Evolutionary conservation across 2,329 filamentous ascomycete genomes (phyloP), one percentile per base, ranked within the genome.

Genomic region (Colletotrichum liriopes): DNA sequence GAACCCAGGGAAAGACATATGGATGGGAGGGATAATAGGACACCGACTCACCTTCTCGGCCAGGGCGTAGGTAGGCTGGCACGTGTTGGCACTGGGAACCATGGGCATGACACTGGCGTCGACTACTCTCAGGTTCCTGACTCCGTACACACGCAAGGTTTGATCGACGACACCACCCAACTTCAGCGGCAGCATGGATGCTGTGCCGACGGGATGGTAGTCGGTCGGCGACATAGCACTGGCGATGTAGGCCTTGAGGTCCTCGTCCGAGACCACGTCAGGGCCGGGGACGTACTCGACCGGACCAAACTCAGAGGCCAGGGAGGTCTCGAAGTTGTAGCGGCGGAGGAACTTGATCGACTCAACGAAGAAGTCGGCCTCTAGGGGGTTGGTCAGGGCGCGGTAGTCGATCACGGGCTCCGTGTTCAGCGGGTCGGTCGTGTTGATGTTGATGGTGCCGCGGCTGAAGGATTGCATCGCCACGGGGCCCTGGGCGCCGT

Each of bases 161-260:
- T 76, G 73, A 37, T 81, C 79, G 8, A 81, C 79, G 0, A 81
- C 80, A 2, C 82, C 82, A 0, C 76, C 79, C 14, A 81, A 76
- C 32, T 83, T 81, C 35, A 79, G 77, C 2, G 85, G 85, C 73
- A 86, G 78, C 86, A 88, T 88, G 18, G 84, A 82, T 49, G 84
- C 82, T 18, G 85, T 88, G 14, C 88, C 86, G 2, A 81, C 77
- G 0, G 85, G 82, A 76, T 90, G 87, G 74, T 82, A 85, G 58
- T 77, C 76, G 16, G 67, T 73, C 9, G 77, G 76, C 32, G 73
- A 74, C 32, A 78, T 45, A 29, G 73, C 65, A 3, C 61, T 51
- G 35, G 67, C 55, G 16, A 78, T 58, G 52, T 72, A 77, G 3
- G 65, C 65, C 68, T 71, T 77, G 26, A 84, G 52, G 41, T 81